A percentile compares a stretch with the other conserved stretches of the same genome.
Evolutionary conservation across 2,329 filamentous ascomycete species (phyloP).

Genomic region (Teratosphaeriaceae sp.): DNA sequence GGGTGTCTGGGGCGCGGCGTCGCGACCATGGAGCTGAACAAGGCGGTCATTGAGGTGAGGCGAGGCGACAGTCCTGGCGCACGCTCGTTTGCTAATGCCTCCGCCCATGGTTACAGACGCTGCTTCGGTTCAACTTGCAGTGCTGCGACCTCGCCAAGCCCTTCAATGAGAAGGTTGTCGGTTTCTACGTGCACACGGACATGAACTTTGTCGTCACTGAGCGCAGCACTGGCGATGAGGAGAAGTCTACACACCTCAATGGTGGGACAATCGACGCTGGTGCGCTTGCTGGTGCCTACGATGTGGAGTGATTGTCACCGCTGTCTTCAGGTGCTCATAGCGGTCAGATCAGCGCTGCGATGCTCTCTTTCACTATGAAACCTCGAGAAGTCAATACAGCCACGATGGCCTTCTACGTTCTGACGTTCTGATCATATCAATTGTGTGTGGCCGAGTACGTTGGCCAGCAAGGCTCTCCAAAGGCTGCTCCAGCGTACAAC

Average conservation of each 20-base stretch:
- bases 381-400: too few species aligned
- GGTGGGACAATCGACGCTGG: constrained; percentile 13
- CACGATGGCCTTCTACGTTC: too few species aligned
- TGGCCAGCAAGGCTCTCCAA: too few species aligned
- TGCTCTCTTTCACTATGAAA: neutral
- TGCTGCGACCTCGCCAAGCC: constrained; percentile 31
- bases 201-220: constrained; percentile 33
- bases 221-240: constrained; percentile 13
- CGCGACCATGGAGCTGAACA: constrained; percentile 34
- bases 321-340: too few species aligned
- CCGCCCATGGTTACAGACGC: constrained; percentile 17
- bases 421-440: too few species aligned
- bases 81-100: neutral
- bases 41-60: constrained; percentile 32
- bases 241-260: neutral
- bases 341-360: neutral
- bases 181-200: constrained; percentile 32
- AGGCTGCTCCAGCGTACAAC: too few species aligned
- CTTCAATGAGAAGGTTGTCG: constrained; percentile 31
- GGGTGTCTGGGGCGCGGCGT: constrained; percentile 32
- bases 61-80: neutral
- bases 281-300: constrained; percentile 21
- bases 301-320: constrained; percentile 8
- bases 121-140: constrained; percentile 33
- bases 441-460: too few species aligned